Base-by-base conservation (phyloP, 352 stramenopile species). In the Pythium utonaiense region DNA sequence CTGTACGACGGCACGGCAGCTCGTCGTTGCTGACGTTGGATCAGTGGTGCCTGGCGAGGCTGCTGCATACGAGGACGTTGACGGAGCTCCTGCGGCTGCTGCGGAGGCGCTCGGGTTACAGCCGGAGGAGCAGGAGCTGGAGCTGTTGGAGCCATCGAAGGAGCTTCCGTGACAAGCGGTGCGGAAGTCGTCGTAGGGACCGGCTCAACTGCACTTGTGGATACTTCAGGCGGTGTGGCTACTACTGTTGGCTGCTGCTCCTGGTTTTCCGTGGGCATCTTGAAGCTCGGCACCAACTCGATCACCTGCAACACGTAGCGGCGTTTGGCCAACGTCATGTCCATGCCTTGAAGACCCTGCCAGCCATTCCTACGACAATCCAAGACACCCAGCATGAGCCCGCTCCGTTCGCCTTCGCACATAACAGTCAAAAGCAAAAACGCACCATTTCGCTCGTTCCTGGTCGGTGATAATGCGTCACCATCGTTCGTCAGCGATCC, bases 401-500 rank as follows among this genome's bases (percentile, higher is more conserved):
- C n/a, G n/a, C n/a, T n/a, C n/a, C n/a, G n/a, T n/a, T n/a, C n/a
- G n/a, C n/a, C n/a, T n/a, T n/a, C n/a, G n/a, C n/a, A n/a, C n/a
- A n/a, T n/a, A n/a, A n/a, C n/a, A 14, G 21, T 45, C 19, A 7
- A 6, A 27, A n/a, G 3, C 16, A 5, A 4, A 14, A 8, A 57
- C 67, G 36, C 27, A 88, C 80, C 80, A 89, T 57, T 88, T 87
- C 13, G 76, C 76, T 3, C 74, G 76, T 53, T 84, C 78, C 74
- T 83, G 34, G 36, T 24, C n/a, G n/a, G n/a, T n/a, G 28, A 33
- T 33, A 33, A 33, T 33, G 28, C 14, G 38, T 45, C 6, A 27
- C 17, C 10, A 27, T 27, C 9, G 27, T 42, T 33, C 24, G 14
- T 28, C 4, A 59, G 16, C 30, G 40, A 50, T 22, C 21, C 19